phyloP scores from a whole-genome alignment of 257 asterid species.

The Haberlea rhodopensis region DNA sequence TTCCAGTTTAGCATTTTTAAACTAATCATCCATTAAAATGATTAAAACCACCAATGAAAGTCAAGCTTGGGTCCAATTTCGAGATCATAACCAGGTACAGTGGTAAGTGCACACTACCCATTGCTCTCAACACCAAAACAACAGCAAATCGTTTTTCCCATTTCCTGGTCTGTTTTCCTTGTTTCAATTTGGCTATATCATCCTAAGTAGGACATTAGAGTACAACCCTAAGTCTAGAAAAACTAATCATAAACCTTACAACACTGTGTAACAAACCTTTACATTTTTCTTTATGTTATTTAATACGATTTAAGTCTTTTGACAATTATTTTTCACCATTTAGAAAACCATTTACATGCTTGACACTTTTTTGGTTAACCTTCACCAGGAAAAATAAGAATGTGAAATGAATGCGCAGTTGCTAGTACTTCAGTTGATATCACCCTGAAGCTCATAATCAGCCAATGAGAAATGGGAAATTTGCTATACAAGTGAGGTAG shows the following conservation, averaged over 20 bases:
- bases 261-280: background rate
- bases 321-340: no score
- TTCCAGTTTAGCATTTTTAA: background rate
- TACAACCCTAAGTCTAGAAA: background rate
- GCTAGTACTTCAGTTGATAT: no score
- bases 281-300: background rate
- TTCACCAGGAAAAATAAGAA: no score
- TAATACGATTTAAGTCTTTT: background rate
- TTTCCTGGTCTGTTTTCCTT: no score
- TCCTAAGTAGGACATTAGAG: no score
- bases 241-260: slow-evolving; percentile 4
- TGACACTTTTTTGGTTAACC: no score
- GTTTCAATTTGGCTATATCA: no score
- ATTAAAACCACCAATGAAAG: slow-evolving; percentile 2
- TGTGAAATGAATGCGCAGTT: no score
- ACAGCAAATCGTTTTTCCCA: no score
- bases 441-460: no score
- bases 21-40: background rate
- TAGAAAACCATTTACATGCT: no score
- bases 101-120: slow-evolving; percentile 3
- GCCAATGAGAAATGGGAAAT: no score
- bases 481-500: background rate
- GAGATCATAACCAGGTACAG: background rate
- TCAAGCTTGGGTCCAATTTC: slow-evolving; percentile 8
- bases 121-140: background rate